Base-by-base conservation (phyloP, 164 flowering plant species). In the Berberis thunbergii region DNA sequence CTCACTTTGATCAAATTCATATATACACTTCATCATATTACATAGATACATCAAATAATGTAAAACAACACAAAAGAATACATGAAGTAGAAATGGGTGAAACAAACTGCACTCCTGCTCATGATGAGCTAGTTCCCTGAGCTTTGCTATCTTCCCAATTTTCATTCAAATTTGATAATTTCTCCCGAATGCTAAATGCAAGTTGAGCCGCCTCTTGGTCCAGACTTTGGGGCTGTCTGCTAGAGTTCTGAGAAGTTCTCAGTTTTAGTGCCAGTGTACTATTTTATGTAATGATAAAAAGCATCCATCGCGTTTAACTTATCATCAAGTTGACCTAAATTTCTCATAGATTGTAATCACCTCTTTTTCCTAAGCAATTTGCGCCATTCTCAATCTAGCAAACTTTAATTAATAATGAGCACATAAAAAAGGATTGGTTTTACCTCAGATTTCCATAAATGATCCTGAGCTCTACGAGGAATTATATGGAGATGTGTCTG, bases 401-500 rank as follows among this genome's bases (percentile, higher is more conserved):
- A n/a, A 49, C 40, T 13, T 3, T 41, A 26, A 26, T 26, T 26
- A 41, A 41, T 39, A 50, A 57, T 41, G 41, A 58, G 44, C 7
- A 69, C 7, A 53, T 59, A 52, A 7, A 6, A 66, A 9, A 42
- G 10, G 11, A 50, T 41, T 45, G 40, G 6, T 1, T 64, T 56
- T 81, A 92, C 98, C 95, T 92, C 81, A 4, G 98, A 87, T 53
- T 81, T 74, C 98, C 98, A 92, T 53, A 92, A 72, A 67, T 83
- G 75, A 63, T 92, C 98, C 41, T 69, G 63, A 64, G 77, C 85
- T 69, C 84, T 92, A 4, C 98, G 89, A 12, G 96, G 98, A 60
- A 92, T 86, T 74, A 89, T 84, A 64, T 92, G 96, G 63, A 92
- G 78, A 73, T 92, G 98, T 4, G 95, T 89, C 98, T 89, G 85